Percentiles rank a stretch among this genome's conserved stretches.
These are phyloP conservation scores for Vaccinium macrocarpon DNA, from an alignment of 148 eudicot genomes.

Conservation along the genomic window DNA sequence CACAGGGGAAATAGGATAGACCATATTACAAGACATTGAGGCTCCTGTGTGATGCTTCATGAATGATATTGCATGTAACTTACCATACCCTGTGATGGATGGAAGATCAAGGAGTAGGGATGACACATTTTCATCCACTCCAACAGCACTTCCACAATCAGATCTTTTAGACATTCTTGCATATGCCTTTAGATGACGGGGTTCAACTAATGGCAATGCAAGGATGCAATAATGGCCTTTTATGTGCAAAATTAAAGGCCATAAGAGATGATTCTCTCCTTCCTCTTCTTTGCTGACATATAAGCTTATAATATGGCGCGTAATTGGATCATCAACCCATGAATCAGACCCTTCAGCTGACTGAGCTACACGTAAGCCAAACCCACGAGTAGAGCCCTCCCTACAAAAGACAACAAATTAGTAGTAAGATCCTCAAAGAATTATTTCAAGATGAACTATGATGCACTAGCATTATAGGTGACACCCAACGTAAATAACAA, in stretches of 20 bases:
- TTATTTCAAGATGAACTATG: background rate
- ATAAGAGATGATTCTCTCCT: conserved; percentile 49
- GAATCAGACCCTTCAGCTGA: conserved; percentile 92
- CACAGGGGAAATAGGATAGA: background rate
- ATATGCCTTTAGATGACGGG: conserved; percentile 70
- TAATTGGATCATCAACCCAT: conserved; percentile 97
- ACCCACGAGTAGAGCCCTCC: conserved; percentile 93
- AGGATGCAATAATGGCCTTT: conserved; percentile 70
- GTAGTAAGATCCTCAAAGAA: background rate
- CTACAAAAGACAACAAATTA: conserved; percentile 35
- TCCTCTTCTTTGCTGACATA: conserved; percentile 47
- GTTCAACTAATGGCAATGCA: conserved; percentile 86
- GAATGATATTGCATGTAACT: conserved; percentile 32
- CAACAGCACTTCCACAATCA: conserved; percentile 85
- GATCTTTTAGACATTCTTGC: conserved; percentile 55
- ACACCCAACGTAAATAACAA: background rate
- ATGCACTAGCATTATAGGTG: background rate
- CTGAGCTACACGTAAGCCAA: conserved; percentile 70
- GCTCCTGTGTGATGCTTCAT: background rate
- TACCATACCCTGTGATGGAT: conserved; percentile 99
- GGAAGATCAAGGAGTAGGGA: conserved; percentile 86
- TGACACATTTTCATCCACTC: conserved; percentile 75
- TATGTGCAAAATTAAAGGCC: conserved; percentile 83
- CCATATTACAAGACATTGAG: background rate
- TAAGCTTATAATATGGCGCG: conserved; percentile 83